Evolutionary conservation across 1,284 basidiomycete species (phyloP), one percentile per base, ranked within the genome.

Genomic region (Rhodotorula glutinis): DNA sequence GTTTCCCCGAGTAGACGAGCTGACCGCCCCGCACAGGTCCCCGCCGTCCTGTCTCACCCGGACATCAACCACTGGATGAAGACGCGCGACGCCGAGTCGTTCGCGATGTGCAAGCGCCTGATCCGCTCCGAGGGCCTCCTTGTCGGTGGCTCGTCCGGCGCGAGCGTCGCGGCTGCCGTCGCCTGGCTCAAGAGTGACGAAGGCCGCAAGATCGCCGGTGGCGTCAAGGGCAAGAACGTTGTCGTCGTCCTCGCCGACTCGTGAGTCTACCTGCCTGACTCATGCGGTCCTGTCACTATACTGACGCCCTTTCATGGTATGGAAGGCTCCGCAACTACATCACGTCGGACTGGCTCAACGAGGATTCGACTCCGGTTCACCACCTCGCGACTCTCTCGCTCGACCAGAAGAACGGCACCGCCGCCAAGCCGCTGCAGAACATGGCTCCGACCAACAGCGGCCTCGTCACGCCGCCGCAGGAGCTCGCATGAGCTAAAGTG

Each of bases 321-420:
- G n/a, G 38, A 53, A 91, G 91, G 4, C 87, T 97, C 65, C 85
- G 94, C 68, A 98, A 98, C 79, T 98, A 98, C 79, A 95, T 98
- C 86, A 91, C 89, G 80, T 96, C 95, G 78, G 74, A 75, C 19
- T 79, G 78, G 78, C 74, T 79, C n/a, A 63, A 57, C 56, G 49
- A 63, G 40, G 38, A 43, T 11, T 25, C 54, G 49, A 27, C 49
- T 3, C 25, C 49, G 49, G 25, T n/a, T 25, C 49, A 25, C 4
- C n/a, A 51, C 25, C 49, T 51, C 25, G 49, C n/a, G 25, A 16
- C 14, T 13, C 25, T 27, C 49, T 51, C 49, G 27, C 49, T 51
- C 49, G n/a, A 16, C 14, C 49, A 27, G 25, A 51, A 27, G 49
- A n/a, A 51, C 49, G 33, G 33, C 33, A 38, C 11, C 33, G 33